Evolutionary conservation across 202 grass and related monocot genomes (phyloP).

Genomic region (Zizania palustris): DNA sequence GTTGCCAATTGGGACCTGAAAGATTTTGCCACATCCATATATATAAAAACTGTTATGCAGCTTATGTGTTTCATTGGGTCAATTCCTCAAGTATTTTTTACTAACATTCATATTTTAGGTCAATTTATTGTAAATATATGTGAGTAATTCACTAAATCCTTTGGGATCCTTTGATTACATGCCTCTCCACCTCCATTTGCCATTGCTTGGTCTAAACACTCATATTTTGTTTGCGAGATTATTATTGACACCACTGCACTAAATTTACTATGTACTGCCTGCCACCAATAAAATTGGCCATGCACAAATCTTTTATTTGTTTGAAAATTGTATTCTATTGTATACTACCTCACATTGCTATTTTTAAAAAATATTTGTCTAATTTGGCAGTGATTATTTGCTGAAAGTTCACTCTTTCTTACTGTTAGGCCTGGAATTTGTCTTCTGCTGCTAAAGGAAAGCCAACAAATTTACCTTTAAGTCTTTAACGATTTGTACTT

Average conservation of each 20-base stretch:
- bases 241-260: background rate
- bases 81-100: background rate
- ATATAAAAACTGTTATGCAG: background rate
- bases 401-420: background rate
- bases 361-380: background rate
- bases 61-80: background rate
- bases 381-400: background rate
- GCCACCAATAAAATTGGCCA: background rate
- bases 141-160: background rate
- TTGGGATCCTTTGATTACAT: background rate
- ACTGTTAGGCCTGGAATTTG: background rate
- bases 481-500: background rate
- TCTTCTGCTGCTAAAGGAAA: background rate
- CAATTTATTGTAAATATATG: background rate
- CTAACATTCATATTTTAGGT: background rate
- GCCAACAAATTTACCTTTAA: background rate
- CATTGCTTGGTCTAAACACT: background rate
- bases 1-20: background rate
- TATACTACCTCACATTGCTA: background rate
- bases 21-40: constrained; percentile 4
- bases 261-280: background rate
- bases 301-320: background rate
- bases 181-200: background rate
- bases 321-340: background rate
- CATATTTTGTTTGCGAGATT: background rate